Conservation (phyloP, 768 basidiomycete genomes). For the Crassisporium funariophilum region DNA sequence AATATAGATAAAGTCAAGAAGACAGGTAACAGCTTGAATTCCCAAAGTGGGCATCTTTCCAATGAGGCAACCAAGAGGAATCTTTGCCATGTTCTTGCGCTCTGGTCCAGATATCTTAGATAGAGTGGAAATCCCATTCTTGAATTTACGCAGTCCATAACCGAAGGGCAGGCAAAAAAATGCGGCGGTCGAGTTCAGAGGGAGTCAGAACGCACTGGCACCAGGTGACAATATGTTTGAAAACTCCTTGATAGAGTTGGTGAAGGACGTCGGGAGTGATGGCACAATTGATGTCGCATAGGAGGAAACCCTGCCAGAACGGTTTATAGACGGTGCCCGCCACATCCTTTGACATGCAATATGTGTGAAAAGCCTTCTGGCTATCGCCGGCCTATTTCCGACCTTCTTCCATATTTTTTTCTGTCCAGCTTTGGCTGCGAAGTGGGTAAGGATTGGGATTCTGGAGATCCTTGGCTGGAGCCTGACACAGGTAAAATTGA, state of each 20-base stretch:
- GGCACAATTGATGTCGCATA: slow-evolving; percentile 37
- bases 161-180: slow-evolving; percentile 12
- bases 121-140: too few relatives aligned
- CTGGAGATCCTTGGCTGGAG: too few relatives aligned
- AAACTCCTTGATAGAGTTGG: slow-evolving; percentile 48
- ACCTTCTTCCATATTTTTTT: background rate
- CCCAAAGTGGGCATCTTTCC: slow-evolving; percentile 5
- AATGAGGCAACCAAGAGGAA: slow-evolving; percentile 3
- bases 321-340: background rate
- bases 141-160: slow-evolving; percentile 7
- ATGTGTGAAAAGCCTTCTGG: too few relatives aligned
- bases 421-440: too few relatives aligned
- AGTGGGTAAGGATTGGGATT: too few relatives aligned
- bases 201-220: too few relatives aligned
- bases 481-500: too few relatives aligned
- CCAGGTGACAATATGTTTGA: too few relatives aligned
- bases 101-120: too few relatives aligned
- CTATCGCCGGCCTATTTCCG: background rate
- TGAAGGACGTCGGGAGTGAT: slow-evolving; percentile 52
- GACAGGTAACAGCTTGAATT: too few relatives aligned
- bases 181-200: slow-evolving; percentile 11
- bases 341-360: background rate
- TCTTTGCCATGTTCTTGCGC: too few relatives aligned
- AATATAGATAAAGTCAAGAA: slow-evolving; percentile 19
- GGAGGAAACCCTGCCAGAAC: background rate